Evolutionary conservation across 1,139 yeast genomes (phyloP), one percentile per base, ranked within the genome.

Genomic region (Blastobotrys persicus): DNA sequence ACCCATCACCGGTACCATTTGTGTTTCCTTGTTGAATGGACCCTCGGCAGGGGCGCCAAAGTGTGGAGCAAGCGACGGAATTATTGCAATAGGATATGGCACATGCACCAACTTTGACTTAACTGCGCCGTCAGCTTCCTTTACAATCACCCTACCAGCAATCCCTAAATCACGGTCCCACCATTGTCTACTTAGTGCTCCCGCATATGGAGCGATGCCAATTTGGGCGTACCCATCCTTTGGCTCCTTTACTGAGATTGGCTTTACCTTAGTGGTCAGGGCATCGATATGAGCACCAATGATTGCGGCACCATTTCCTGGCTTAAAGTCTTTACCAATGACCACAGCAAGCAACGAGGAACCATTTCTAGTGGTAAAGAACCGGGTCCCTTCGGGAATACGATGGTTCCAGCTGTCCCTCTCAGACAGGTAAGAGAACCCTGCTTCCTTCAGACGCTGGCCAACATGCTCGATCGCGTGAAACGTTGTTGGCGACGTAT

Each of bases 41-140:
- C 77, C 78, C 60, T 80, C 78, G 35, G 85, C 86, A 32, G 82
- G 86, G 55, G 91, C 76, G 56, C 91, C 88, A 64, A 92, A 79
- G 69, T 92, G 98, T 54, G 94, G 94, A n/a, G 98, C 98, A 66
- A 92, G 76, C 2, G 97, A 88, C 44, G 97, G 98, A 51, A 92
- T 89, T 63, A 95, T 82, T 59, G 94, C 80, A 50, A 92, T 72
- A 2, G 98, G 97, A 63, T 80, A 83, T 51, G 88, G 85, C 53
- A 91, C 75, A 63, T 88, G 87, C 47, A 91, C 80, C 55, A 92
- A 74, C 64, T 78, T 85, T 5, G 95, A 79, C 40, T 78, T 76
- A 56, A 75, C 76, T 42, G 76, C 70, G 31, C 55, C 55, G 13
- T 71, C 73, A 31, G 78, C 76, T 9, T 37, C 38, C 39, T 74